phyloP scores from a whole-genome alignment of 163 green algal species.

The Chloroidium sp. region DNA sequence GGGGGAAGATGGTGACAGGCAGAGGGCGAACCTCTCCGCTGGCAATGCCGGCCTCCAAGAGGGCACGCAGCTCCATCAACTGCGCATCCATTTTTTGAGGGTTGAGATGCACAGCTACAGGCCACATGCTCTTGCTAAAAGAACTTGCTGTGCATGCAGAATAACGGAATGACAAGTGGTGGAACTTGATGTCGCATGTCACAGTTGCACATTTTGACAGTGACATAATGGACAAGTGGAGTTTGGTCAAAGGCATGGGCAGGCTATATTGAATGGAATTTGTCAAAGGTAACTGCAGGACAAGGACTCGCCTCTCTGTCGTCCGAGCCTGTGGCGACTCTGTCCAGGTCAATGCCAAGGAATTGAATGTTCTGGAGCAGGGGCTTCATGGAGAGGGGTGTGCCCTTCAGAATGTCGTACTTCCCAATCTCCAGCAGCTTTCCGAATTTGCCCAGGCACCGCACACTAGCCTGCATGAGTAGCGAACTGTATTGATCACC shows the following conservation, averaged over 20 bases:
- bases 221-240: no score
- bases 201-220: no score
- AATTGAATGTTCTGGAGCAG: constrained; percentile 21
- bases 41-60: neutral
- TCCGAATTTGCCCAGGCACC: constrained; percentile 5
- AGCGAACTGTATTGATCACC: no score
- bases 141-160: no score
- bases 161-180: no score
- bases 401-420: constrained; percentile 17
- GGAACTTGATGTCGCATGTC: no score
- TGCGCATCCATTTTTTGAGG: neutral
- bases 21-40: constrained; percentile 9
- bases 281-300: no score
- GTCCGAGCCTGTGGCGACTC: neutral
- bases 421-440: constrained; percentile 20
- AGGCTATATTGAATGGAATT: no score
- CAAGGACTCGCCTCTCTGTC: neutral
- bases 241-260: no score
- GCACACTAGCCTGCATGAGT: constrained; percentile 5
- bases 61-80: constrained; percentile 5
- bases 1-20: constrained; percentile 8
- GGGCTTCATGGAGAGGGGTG: constrained; percentile 11
- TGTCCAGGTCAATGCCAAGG: constrained; percentile 17
- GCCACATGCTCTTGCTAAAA: no score
- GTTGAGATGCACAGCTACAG: no score